Evolutionary conservation across 2,329 filamentous ascomycete species (phyloP).

Genomic region (Aschersonia sp.): DNA sequence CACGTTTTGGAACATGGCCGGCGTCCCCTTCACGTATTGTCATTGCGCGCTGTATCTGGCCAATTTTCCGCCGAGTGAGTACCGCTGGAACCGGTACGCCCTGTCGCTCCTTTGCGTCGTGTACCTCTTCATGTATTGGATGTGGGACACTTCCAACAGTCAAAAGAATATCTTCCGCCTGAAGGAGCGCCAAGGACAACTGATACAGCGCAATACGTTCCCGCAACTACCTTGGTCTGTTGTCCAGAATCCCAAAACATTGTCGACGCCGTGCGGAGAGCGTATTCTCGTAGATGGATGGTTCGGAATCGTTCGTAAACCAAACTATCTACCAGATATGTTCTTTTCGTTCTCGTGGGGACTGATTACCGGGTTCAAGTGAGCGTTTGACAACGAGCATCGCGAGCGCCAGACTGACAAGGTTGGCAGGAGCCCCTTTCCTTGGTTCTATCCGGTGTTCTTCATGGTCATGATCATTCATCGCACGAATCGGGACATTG

Average conservation of each 20-base stretch:
- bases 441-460: constrained; percentile 81
- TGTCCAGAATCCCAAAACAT: constrained; percentile 63
- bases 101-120: constrained; percentile 47
- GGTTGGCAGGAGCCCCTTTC: constrained; percentile 48
- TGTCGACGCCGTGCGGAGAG: constrained; percentile 51
- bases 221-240: constrained; percentile 78
- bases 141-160: constrained; percentile 82
- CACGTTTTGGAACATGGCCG: constrained; percentile 91
- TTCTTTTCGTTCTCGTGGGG: constrained; percentile 25
- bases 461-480: constrained; percentile 70
- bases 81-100: constrained; percentile 58
- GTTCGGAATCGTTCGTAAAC: constrained; percentile 48
- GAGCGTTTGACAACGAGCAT: constrained; percentile 1
- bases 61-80: constrained; percentile 62
- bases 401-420: neutral
- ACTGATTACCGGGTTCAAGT: constrained; percentile 31
- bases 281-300: constrained; percentile 72
- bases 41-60: constrained; percentile 59
- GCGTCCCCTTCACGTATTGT: constrained; percentile 79
- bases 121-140: constrained; percentile 72
- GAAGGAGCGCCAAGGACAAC: too few species aligned
- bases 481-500: constrained; percentile 51
- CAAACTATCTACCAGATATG: constrained; percentile 31
- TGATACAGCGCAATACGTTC: constrained; percentile 40
- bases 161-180: constrained; percentile 72